Evolutionary conservation across 257 asterid genomes (phyloP), one percentile per base, ranked within the genome.

Genomic region (Solanum sitiens): DNA sequence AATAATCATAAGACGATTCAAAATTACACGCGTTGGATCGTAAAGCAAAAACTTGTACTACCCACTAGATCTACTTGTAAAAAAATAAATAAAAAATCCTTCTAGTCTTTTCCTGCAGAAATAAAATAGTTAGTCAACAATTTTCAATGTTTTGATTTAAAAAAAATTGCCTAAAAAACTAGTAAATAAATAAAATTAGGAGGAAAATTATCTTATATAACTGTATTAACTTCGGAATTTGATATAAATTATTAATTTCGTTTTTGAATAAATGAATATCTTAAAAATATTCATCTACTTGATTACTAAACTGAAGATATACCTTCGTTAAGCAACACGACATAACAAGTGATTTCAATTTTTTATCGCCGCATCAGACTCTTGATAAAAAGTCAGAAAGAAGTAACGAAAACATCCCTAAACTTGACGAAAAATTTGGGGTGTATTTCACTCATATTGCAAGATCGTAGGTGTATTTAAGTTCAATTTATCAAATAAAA

Each of bases 181-280:
- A 7, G 27, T 4, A 63, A 63, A 63, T 63, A 14, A n/a, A 12
- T 61, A 61, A n/a, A 23, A 23, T 27, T 63, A n/a, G 1, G 15
- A 63, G 70, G 15, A 63, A 63, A 63, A 23, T 63, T 56, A 23
- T 23, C 70, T 63, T 10, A 0, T 61, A 61, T 61, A 23, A 21
- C 4, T 6, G n/a, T 4, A 50, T 50, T 44, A 44, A 3, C 5
- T 44, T 11, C 1, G 10, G 4, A 42, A 44, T 3, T 44, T 11
- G 14, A 3, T 3, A 0, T 7, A 56, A 56, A 7, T 56, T 18
- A 56, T 56, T 56, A 56, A 9, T 20, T 56, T 56, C 3, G 1
- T 56, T 0, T 2, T 18, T 56, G 0, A 16, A 53, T 3, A 16
- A 16, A 16, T 3, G 1, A 53, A 0, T 2, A 0, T 6, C 0